These are phyloP conservation scores for Rhodomyrtus tomentosa DNA, from an alignment of 345 rosid species.

Conservation along the genomic window DNA sequence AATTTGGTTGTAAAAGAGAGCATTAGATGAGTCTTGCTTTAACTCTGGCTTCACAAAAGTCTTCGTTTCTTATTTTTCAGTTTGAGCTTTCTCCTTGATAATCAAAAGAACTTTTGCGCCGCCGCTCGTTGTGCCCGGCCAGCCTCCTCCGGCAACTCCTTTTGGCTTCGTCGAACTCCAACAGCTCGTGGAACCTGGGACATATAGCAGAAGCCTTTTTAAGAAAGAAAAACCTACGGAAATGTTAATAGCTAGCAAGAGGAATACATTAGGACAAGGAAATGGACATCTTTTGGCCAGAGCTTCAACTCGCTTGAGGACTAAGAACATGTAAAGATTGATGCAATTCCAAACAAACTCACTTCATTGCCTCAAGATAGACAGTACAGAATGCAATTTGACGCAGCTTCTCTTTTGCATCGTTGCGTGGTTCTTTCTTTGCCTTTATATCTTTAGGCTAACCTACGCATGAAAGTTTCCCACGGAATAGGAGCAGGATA, in stretches of 20 bases:
- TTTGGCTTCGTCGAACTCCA: slow-evolving; percentile 72
- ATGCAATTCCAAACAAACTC: neutral
- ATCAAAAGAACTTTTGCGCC: slow-evolving; percentile 52
- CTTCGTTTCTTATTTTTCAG: neutral
- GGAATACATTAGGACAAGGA: neutral
- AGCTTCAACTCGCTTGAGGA: neutral
- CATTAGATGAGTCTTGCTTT: neutral
- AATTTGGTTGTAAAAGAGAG: neutral
- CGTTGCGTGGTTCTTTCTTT: neutral
- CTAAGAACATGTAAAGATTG: neutral
- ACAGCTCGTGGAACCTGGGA: slow-evolving; percentile 65
- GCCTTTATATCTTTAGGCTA: neutral
- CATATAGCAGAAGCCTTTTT: neutral
- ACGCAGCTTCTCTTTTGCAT: neutral
- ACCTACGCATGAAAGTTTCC: neutral
- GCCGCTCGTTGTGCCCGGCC: slow-evolving; percentile 86
- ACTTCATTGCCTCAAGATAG: neutral
- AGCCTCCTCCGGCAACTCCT: slow-evolving; percentile 81
- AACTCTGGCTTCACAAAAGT: neutral
- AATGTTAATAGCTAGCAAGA: neutral
- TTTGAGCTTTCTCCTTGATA: slow-evolving; percentile 32
- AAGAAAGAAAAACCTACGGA: neutral
- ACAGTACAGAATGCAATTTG: neutral
- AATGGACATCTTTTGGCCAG: neutral
- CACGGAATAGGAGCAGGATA: neutral